Conservation (phyloP, 78 protist genomes). For the Cyanophora paradoxa region DNA sequence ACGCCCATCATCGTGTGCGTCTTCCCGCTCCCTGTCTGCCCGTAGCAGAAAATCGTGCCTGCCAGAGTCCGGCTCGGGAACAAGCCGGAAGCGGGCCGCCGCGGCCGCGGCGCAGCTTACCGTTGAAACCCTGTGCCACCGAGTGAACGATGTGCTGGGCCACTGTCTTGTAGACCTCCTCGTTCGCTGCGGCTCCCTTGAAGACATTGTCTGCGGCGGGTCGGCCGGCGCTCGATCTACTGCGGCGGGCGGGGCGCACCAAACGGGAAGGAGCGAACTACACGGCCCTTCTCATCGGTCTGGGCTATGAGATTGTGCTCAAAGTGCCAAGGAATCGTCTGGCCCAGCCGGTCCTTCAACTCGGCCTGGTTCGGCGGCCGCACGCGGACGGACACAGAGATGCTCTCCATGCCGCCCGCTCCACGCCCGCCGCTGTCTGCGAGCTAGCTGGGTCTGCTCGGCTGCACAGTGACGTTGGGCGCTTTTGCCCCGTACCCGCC, state of each 20-base stretch:
- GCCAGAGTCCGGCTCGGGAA: neutral
- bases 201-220: neutral
- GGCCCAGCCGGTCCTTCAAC: neutral
- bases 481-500: too few species aligned
- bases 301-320: too few species aligned
- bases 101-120: too few species aligned
- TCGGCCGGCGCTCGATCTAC: neutral
- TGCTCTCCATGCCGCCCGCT: too few species aligned
- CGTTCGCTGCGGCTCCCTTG: slow-evolving; percentile 6
- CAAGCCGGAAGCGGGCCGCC: too few species aligned
- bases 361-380: neutral
- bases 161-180: slow-evolving; percentile 1
- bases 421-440: too few species aligned
- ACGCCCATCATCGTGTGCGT: slow-evolving; percentile 34
- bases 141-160: neutral
- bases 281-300: neutral
- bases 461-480: too few species aligned
- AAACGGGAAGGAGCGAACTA: neutral
- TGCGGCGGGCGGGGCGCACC: neutral
- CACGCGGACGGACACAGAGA: slow-evolving; percentile 3
- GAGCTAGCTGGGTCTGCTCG: too few species aligned
- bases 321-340: neutral
- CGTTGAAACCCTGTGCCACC: slow-evolving; percentile 21
- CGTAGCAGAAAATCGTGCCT: slow-evolving; percentile 33
- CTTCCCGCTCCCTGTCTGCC: slow-evolving; percentile 59